Evolutionary conservation across 306 rosid genomes (phyloP).

Genomic region (Cajanus cajan): DNA sequence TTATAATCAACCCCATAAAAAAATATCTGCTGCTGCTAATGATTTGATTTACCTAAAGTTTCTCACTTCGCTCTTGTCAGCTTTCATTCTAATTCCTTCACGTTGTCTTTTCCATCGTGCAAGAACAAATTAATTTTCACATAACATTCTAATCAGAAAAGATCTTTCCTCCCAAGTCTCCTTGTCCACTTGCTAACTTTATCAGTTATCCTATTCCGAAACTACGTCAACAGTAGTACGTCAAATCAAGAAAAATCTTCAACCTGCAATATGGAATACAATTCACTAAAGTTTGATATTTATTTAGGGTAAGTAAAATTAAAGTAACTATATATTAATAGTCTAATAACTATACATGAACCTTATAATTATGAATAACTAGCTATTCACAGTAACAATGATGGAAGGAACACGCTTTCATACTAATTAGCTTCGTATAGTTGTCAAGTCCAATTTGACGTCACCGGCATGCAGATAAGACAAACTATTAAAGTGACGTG

Average conservation of each 20-base stretch:
- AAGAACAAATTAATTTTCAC: not conserved
- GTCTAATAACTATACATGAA: not conserved
- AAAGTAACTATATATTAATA: not conserved
- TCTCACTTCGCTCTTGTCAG: not conserved
- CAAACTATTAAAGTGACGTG: not conserved
- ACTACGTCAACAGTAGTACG: not conserved
- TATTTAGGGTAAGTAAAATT: not conserved
- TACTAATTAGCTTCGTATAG: not conserved
- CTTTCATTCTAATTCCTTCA: not conserved
- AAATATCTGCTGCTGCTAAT: not conserved
- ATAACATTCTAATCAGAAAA: not conserved
- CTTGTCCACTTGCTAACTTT: conserved; percentile 8
- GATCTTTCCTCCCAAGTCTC: not conserved
- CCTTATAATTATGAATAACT: not conserved
- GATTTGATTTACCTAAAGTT: not conserved
- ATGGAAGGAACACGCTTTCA: not conserved
- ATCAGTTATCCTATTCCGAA: not conserved
- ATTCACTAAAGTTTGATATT: not conserved
- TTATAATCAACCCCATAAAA: too few relatives aligned
- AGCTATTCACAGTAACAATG: not conserved
- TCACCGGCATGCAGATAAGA: not conserved
- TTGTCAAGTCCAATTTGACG: not conserved
- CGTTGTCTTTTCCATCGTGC: not conserved
- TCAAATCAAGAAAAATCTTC: not conserved
- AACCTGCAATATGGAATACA: not conserved